Percentiles rank a stretch among this genome's conserved stretches.
Evolutionary conservation across 1,139 yeast genomes (phyloP).

Genomic region (Taphrina communis): DNA sequence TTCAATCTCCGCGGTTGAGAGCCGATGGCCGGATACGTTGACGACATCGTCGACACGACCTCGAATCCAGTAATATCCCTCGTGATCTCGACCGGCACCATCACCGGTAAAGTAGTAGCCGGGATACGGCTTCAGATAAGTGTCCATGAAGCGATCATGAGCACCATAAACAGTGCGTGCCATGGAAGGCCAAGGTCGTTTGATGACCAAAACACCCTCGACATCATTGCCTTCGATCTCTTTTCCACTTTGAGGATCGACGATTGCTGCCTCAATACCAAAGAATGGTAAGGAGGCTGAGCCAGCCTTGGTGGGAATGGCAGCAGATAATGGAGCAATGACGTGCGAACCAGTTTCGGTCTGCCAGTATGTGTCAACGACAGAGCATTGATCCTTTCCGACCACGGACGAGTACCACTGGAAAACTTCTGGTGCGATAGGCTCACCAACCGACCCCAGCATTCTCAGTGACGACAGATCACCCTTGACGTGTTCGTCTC

Average conservation of each 20-base stretch:
- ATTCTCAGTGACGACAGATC: slow-evolving; percentile 91
- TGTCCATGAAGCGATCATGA: slow-evolving; percentile 87
- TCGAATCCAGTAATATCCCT: slow-evolving; percentile 97
- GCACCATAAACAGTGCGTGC: slow-evolving; percentile 95
- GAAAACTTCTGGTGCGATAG: slow-evolving; percentile 97
- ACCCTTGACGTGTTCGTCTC: slow-evolving; percentile 85
- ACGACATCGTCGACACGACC: slow-evolving; percentile 99
- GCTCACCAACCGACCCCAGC: slow-evolving; percentile 98
- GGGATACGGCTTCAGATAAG: slow-evolving; percentile 93
- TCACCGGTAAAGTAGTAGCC: slow-evolving; percentile 98
- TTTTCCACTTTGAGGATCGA: slow-evolving; percentile 88
- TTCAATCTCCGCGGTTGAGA: slow-evolving; percentile 96
- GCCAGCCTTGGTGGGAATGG: slow-evolving; percentile 95
- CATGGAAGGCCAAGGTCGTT: slow-evolving; percentile 96
- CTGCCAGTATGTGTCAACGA: slow-evolving; percentile 98
- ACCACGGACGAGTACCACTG: slow-evolving; percentile 95
- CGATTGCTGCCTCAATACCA: slow-evolving; percentile 86
- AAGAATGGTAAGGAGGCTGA: slow-evolving; percentile 96
- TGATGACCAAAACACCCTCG: slow-evolving; percentile 93
- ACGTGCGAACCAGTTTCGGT: slow-evolving; percentile 97
- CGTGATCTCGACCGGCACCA: slow-evolving; percentile 97
- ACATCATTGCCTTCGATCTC: slow-evolving; percentile 88
- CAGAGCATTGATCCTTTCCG: slow-evolving; percentile 83
- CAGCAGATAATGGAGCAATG: slow-evolving; percentile 94
- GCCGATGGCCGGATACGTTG: slow-evolving; percentile 95